Evolutionary conservation across 495 filamentous ascomycete species (phyloP).

Genomic region (Filosporella fistucella): DNA sequence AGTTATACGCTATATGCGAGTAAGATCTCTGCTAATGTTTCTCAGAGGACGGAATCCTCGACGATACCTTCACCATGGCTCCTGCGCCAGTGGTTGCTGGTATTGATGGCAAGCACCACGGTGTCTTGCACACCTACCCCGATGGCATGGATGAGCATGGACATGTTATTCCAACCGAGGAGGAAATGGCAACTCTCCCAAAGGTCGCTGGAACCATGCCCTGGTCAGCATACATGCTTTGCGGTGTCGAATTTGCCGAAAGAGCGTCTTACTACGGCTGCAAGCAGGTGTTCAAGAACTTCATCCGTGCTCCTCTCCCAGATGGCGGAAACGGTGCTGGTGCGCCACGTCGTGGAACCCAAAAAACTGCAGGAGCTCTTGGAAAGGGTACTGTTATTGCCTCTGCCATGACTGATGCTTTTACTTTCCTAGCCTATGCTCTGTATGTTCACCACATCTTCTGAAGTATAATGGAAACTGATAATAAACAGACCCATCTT

Average conservation of each 20-base stretch:
- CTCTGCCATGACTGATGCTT: conserved; percentile 49
- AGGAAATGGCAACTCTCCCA: conserved; percentile 46
- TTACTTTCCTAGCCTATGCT: conserved; percentile 52
- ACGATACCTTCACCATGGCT: conserved; percentile 8
- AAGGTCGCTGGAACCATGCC: conserved; percentile 47
- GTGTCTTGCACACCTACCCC: neutral
- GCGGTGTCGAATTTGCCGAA: conserved; percentile 54
- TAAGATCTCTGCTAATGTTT: neutral
- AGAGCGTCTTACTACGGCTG: conserved; percentile 55
- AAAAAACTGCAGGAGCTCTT: conserved; percentile 54
- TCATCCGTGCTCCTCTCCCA: conserved; percentile 47
- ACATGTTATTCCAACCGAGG: conserved; percentile 32
- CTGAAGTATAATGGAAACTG: conserved; percentile 26
- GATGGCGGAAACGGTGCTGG: conserved; percentile 53
- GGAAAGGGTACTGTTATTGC: conserved; percentile 54
- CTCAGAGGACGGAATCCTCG: conserved; percentile 1
- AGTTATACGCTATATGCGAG: neutral
- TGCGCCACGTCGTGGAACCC: conserved; percentile 41
- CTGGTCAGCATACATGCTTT: conserved; percentile 42
- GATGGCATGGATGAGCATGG: conserved; percentile 3
- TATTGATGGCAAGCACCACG: conserved; percentile 4
- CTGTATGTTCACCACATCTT: conserved; percentile 24
- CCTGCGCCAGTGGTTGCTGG: conserved; percentile 8
- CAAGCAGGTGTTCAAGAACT: conserved; percentile 55
- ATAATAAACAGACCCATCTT: conserved; percentile 37